phyloP scores from a whole-genome alignment of 768 basidiomycete genomes.

The Suillus tomentosus region DNA sequence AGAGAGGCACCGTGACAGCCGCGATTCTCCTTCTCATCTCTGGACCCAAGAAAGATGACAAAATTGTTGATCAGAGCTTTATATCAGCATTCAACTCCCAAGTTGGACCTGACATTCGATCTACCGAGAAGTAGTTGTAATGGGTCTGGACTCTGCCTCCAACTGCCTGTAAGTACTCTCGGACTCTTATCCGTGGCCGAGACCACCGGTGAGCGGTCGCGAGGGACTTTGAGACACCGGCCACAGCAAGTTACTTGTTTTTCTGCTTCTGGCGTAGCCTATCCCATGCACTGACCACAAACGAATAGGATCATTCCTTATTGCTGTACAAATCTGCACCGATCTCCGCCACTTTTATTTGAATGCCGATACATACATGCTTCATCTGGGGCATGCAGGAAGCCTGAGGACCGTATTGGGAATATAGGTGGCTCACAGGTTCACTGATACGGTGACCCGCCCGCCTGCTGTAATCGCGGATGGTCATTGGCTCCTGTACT shows the following conservation, averaged over 20 bases:
- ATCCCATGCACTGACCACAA: not conserved
- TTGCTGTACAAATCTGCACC: not conserved
- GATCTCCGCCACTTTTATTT: not conserved
- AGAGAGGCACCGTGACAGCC: not conserved
- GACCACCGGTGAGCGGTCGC: not conserved
- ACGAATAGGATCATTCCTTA: not conserved
- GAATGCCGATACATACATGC: not conserved
- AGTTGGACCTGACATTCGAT: not conserved
- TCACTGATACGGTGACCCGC: too few relatives aligned
- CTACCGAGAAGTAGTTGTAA: not conserved
- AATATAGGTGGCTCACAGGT: too few relatives aligned
- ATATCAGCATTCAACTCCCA: not conserved
- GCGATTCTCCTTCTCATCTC: not conserved
- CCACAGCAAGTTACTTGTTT: not conserved
- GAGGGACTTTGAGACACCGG: not conserved
- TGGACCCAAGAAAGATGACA: not conserved
- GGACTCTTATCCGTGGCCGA: not conserved
- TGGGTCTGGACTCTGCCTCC: slow-evolving; percentile 1
- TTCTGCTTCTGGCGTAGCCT: not conserved
- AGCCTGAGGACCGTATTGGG: not conserved
- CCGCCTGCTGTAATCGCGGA: not conserved
- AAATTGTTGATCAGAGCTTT: not conserved
- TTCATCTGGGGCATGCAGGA: not conserved
- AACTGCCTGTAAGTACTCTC: not conserved
- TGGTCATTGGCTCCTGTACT: not conserved